A percentile compares a stretch with the other conserved stretches of the same genome.
phyloP scores from a whole-genome alignment of 495 filamentous ascomycete genomes.

The Aspergillus egyptiacus region DNA sequence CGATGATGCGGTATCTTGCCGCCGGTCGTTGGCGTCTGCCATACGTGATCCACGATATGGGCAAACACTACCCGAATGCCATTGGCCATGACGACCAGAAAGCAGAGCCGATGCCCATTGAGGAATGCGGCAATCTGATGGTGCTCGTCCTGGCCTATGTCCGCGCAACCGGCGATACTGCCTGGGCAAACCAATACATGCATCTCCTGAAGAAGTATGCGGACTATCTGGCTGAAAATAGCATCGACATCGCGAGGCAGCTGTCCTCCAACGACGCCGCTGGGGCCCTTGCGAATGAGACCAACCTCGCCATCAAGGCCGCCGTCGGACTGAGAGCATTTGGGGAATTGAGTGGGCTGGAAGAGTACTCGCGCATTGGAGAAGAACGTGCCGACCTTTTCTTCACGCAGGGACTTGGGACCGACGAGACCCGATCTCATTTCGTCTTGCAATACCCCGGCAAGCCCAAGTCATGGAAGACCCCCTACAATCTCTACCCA shows the following conservation, averaged over 20 bases:
- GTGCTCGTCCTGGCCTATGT: slow-evolving; percentile 39
- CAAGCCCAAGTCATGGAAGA: slow-evolving; percentile 33
- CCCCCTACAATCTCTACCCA: slow-evolving; percentile 42
- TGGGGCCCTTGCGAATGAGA: slow-evolving; percentile 47
- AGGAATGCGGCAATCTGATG: slow-evolving; percentile 44
- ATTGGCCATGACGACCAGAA: slow-evolving; percentile 42
- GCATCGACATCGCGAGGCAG: slow-evolving; percentile 44
- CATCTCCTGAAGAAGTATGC: slow-evolving; percentile 40
- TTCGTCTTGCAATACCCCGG: slow-evolving; percentile 41
- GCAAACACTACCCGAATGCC: slow-evolving; percentile 43
- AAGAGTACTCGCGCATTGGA: slow-evolving; percentile 36
- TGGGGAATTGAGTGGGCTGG: slow-evolving; percentile 34
- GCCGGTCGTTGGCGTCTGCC: slow-evolving; percentile 37
- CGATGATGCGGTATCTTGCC: slow-evolving; percentile 45
- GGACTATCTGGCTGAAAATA: slow-evolving; percentile 46
- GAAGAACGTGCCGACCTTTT: slow-evolving; percentile 35
- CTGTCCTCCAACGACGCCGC: slow-evolving; percentile 52
- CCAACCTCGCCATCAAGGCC: slow-evolving; percentile 53
- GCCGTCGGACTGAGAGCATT: slow-evolving; percentile 49
- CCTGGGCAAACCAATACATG: slow-evolving; percentile 32
- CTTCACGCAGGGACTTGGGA: slow-evolving; percentile 34
- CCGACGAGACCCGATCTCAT: slow-evolving; percentile 33
- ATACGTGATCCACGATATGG: slow-evolving; percentile 45
- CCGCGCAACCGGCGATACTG: slow-evolving; percentile 34
- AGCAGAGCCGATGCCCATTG: slow-evolving; percentile 44